Evolutionary conservation across 75 land plant genomes (phyloP).

Genomic region (Ceratopteris richardii): DNA sequence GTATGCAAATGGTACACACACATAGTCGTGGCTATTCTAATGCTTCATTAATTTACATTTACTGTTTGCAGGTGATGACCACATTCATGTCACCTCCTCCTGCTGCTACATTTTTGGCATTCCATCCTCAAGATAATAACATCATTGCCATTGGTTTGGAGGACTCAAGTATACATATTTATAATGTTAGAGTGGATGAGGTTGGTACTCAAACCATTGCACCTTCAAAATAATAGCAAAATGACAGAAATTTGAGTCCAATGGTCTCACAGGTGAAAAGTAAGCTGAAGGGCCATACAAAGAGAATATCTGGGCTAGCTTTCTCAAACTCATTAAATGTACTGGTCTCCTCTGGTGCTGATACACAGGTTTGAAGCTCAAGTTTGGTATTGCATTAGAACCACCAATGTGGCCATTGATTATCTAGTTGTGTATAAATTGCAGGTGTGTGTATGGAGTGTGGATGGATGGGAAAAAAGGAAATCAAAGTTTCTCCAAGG

Average conservation of each 20-base stretch:
- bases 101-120: slow-evolving; percentile 74
- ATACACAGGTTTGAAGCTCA: slow-evolving; percentile 46
- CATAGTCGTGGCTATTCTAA: not conserved
- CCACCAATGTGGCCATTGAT: too few species aligned
- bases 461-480: slow-evolving; percentile 70
- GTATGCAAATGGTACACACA: not conserved
- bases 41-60: slow-evolving; percentile 2
- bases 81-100: slow-evolving; percentile 76
- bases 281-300: slow-evolving; percentile 66
- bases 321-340: slow-evolving; percentile 62
- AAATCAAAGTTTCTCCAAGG: slow-evolving; percentile 39
- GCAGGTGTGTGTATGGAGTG: slow-evolving; percentile 72
- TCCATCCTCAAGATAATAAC: slow-evolving; percentile 73
- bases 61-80: slow-evolving; percentile 54
- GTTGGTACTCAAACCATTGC: slow-evolving; percentile 8
- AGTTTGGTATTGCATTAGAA: not conserved
- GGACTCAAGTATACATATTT: slow-evolving; percentile 67
- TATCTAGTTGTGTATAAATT: not conserved
- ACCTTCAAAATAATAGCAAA: not conserved
- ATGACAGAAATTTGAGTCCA: not conserved
- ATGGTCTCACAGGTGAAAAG: slow-evolving; percentile 47
- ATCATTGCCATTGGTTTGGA: slow-evolving; percentile 87
- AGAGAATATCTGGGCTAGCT: slow-evolving; percentile 68
- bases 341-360: slow-evolving; percentile 74
- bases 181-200: slow-evolving; percentile 67